Evolutionary conservation across 257 asterid species (phyloP).

Genomic region (Euphrasia confusa): DNA sequence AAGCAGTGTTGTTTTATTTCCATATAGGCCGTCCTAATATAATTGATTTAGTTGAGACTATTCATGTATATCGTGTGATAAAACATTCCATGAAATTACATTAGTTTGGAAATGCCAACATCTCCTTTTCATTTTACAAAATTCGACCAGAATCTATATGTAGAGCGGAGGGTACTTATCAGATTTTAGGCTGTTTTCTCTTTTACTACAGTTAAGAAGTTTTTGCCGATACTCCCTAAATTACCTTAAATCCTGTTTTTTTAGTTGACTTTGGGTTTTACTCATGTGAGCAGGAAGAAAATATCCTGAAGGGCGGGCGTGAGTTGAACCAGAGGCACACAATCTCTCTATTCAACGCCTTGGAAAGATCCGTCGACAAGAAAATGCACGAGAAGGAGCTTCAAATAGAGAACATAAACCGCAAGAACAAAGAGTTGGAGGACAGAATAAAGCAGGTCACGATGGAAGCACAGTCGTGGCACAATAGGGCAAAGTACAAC

Average conservation of each 20-base stretch:
- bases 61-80: no score
- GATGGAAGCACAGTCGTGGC: conserved; percentile 62
- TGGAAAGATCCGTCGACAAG: conserved; percentile 39
- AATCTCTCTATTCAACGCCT: conserved; percentile 34
- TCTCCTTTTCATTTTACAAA: no score
- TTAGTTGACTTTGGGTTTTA: conserved; percentile 17
- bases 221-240: neutral
- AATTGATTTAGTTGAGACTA: neutral
- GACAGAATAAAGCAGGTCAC: conserved; percentile 50
- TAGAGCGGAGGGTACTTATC: no score
- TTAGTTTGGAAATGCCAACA: no score
- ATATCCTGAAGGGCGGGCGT: conserved; percentile 40
- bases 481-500: conserved; percentile 49
- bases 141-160: no score
- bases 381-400: conserved; percentile 48
- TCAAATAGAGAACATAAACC: conserved; percentile 43
- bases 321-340: conserved; percentile 49
- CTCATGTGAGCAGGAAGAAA: conserved; percentile 40
- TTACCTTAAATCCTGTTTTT: neutral
- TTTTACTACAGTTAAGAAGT: neutral
- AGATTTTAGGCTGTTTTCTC: no score
- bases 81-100: no score
- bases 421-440: conserved; percentile 54
- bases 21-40: neutral
- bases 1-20: neutral